Evolutionary conservation across 805 yeast species (phyloP), one percentile per base, ranked within the genome.

Genomic region (Saccharomycopsis olivae): DNA sequence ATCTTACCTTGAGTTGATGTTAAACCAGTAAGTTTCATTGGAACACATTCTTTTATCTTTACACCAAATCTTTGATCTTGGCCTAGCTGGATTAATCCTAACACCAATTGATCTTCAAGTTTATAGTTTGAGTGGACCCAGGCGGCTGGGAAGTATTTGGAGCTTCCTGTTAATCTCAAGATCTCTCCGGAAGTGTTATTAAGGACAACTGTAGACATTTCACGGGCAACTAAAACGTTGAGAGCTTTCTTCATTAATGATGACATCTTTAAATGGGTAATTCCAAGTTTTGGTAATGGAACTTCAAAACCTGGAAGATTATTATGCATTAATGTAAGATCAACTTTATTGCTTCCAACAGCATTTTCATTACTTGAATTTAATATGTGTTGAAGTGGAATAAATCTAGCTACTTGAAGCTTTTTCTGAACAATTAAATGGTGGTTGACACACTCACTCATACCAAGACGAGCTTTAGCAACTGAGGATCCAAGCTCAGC

Each of bases 121-220:
- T 78, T 78, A 61, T 66, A 77, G 31, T 71, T 64, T 20, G 95
- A 84, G 56, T 88, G 96, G 33, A 83, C 80, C 92, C 94, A 92
- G 50, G 85, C 74, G 51, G 96, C 88, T 44, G 71, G 69, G 39
- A 77, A 69, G 19, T 78, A 67, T 51, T 69, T 67, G 29, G 65
- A 58, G 35, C 95, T 95, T 35, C 96, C 96, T 20, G 89, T 74
- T 48, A 89, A 68, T 56, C 95, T 73, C 41, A 88, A 59, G 14
- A 82, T 63, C 57, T 83, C 92, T 38, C 62, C 65, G 4, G 38
- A 36, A 15, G 30, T 36, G 29, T 63, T 65, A 37, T 73, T 62
- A 40, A 86, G 62, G 24, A 79, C 68, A 36, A 92, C 73, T 4
- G 97, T 87, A 33, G 83, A 65, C 47, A 77, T 68, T 59, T 83